Base-by-base conservation (phyloP, 257 asterid species). In the Ilex aquifolium region DNA sequence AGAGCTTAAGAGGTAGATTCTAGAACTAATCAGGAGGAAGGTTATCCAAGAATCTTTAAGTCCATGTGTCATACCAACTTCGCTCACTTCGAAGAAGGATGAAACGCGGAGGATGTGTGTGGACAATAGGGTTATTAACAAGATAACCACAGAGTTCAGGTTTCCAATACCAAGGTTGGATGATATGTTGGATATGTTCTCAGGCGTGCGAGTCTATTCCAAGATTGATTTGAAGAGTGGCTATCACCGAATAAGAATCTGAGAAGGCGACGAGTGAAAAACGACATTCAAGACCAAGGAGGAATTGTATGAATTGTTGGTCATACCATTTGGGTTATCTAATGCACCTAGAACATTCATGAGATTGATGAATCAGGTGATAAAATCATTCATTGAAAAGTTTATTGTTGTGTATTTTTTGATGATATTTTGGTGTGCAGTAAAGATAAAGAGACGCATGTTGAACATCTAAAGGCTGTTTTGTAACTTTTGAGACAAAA, bases 141-240 rank as follows among this genome's bases (percentile, higher is more conserved):
- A 36, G 42, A 36, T 36, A 36, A 36, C 42, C 8, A 36, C 1
- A 36, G 8, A 36, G 42, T 36, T 4, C 52, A 46, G 52, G 10
- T 46, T 46, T 46, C n/a, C 52, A 10, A 46, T 46, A 10, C 52
- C 52, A 6, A 10, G 6, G 11, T 4, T 53, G 31, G 57, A 21
- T 53, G 15, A 53, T 53, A 2, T 53, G 57, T 36, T 36, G 42
- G 42, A 36, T 36, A 36, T 36, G 42, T 2, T 0, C 42, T 10
- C 2, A 5, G 57, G 57, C 2, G 15, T 2, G 1, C 0, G 10
- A 53, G 10, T 15, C 4, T 53, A 21, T 14, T 14, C 30, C 27
- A 53, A 15, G 44, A 55, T 68, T 16, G 56, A 53, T 13, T n/a
- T 68, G 44, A 60, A 39, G 13, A 39, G 48, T 27, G 67, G 67